Evolutionary conservation across 2,329 filamentous ascomycete genomes (phyloP).

Genomic region (Diplodia intermedia): DNA sequence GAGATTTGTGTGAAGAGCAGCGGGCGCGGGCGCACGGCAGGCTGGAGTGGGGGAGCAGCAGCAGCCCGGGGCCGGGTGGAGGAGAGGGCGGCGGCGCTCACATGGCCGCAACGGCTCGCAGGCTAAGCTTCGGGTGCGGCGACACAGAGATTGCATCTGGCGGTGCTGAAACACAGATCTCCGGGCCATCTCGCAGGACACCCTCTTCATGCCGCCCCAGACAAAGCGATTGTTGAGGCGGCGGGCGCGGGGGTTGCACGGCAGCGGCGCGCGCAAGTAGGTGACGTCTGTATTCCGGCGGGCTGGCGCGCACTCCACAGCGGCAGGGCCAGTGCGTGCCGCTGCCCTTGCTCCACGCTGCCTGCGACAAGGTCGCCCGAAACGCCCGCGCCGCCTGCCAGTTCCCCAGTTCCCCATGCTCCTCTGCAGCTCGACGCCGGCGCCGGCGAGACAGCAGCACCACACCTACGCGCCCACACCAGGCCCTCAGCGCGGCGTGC

Average conservation of each 20-base stretch:
- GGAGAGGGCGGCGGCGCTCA: not conserved
- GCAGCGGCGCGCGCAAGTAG: not conserved
- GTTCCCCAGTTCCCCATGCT: not conserved
- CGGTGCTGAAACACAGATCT: conserved; percentile 26
- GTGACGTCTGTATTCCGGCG: not conserved
- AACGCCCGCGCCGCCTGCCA: not conserved
- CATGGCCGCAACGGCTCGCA: conserved; percentile 12
- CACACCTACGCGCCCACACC: not conserved
- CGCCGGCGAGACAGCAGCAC: conserved; percentile 11
- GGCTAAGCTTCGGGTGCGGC: conserved; percentile 4
- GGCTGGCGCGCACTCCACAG: no score
- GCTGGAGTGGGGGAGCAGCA: conserved; percentile 15
- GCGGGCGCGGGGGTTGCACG: conserved; percentile 5
- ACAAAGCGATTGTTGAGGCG: conserved; percentile 25
- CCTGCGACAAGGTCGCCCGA: not conserved
- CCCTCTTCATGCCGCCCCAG: conserved; percentile 17
- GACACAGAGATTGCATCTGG: conserved; percentile 24
- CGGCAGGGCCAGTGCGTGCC: not conserved
- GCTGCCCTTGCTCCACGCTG: not conserved
- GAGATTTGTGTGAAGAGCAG: conserved; percentile 26
- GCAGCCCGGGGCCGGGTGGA: not conserved
- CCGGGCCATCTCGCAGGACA: conserved; percentile 12
- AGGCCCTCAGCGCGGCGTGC: not conserved
- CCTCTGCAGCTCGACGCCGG: not conserved
- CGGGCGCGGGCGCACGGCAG: conserved; percentile 3